These are phyloP conservation scores for Annulohypoxylon truncatum DNA, from an alignment of 2,329 filamentous ascomycete species.

Conservation along the genomic window DNA sequence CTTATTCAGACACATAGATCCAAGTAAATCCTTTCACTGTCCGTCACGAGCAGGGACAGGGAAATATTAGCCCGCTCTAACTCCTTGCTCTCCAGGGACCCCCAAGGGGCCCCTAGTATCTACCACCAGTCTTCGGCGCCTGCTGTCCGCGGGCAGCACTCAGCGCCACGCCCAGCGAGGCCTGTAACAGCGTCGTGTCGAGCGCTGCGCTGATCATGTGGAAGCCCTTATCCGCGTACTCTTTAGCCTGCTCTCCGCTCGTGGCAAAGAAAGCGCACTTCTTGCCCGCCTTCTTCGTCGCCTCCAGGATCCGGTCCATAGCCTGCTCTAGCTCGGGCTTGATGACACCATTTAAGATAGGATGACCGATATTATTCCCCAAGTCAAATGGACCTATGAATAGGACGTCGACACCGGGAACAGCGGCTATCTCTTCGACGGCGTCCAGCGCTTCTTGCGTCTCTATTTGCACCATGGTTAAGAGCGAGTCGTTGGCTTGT, in stretches of 20 bases:
- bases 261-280: slow-evolving; percentile 72
- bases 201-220: slow-evolving; percentile 71
- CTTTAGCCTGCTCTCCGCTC: slow-evolving; percentile 65
- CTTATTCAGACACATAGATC: neutral
- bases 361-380: slow-evolving; percentile 71
- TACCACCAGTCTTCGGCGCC: slow-evolving; percentile 53
- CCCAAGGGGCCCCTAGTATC: slow-evolving; percentile 53
- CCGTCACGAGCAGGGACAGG: neutral
- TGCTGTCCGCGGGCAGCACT: slow-evolving; percentile 58
- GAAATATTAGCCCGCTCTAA: neutral
- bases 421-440: slow-evolving; percentile 70
- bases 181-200: slow-evolving; percentile 65
- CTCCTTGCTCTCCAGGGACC: slow-evolving; percentile 25
- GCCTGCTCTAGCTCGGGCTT: slow-evolving; percentile 68
- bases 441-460: slow-evolving; percentile 70
- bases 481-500: slow-evolving; percentile 65
- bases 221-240: slow-evolving; percentile 67
- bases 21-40: neutral
- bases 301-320: slow-evolving; percentile 67
- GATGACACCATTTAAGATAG: slow-evolving; percentile 70
- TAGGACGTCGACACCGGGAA: slow-evolving; percentile 70
- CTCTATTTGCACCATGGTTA: slow-evolving; percentile 77
- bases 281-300: slow-evolving; percentile 71
- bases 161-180: slow-evolving; percentile 59
- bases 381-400: slow-evolving; percentile 76